phyloP scores from a whole-genome alignment of 768 basidiomycete genomes.

The Phallus indusiatus region DNA sequence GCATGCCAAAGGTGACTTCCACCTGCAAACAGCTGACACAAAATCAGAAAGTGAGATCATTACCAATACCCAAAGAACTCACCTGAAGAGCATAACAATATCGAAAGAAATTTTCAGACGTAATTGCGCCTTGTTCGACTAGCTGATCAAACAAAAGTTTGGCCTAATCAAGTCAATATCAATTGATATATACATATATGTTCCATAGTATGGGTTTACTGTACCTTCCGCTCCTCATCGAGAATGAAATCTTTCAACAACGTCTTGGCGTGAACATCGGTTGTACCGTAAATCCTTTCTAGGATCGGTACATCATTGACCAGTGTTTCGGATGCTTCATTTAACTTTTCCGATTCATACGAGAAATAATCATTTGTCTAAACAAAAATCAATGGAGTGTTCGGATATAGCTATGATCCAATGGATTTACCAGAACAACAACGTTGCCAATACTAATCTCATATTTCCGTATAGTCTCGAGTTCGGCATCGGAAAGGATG shows the following conservation, averaged over 20 bases:
- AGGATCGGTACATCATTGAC: not conserved
- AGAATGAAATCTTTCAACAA: not conserved
- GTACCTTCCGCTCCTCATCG: not conserved
- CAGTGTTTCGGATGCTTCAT: not conserved
- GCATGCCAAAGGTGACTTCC: not conserved
- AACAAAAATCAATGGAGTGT: not conserved
- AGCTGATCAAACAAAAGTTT: not conserved
- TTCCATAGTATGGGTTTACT: not conserved
- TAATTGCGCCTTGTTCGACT: not conserved
- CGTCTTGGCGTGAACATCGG: not conserved
- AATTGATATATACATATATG: not conserved
- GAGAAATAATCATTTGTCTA: not conserved
- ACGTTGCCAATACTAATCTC: not conserved
- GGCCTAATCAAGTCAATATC: not conserved
- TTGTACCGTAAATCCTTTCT: not conserved
- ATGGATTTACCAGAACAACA: not conserved
- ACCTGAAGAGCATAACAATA: not conserved
- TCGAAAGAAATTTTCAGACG: not conserved
- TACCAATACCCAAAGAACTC: not conserved
- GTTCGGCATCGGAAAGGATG: not conserved
- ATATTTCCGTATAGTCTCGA: not conserved
- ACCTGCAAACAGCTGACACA: not conserved
- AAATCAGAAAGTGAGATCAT: not conserved
- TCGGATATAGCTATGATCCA: not conserved
- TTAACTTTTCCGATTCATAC: not conserved